Percentiles rank a stretch among this genome's conserved stretches.
phyloP scores from a whole-genome alignment of 2,329 filamentous ascomycete genomes.

The Mariannaea elegans region DNA sequence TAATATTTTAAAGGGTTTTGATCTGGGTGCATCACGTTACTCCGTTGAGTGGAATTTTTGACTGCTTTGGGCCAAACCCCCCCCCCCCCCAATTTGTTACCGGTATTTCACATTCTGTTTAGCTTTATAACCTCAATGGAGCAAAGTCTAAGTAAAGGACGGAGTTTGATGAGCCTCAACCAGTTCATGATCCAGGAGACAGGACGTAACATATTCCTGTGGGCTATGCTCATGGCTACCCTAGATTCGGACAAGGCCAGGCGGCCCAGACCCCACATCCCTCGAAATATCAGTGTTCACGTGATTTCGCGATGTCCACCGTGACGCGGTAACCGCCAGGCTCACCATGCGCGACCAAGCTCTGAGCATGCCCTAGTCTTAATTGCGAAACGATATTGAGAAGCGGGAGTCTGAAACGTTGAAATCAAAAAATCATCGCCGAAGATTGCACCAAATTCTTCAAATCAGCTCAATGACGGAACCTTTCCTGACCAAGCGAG shows the following conservation, averaged over 20 bases:
- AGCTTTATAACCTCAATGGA: no score
- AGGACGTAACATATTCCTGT: no score
- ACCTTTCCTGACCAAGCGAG: conserved; percentile 8
- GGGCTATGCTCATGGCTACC: neutral
- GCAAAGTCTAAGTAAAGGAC: no score
- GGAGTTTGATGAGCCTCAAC: no score
- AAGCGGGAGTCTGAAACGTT: neutral
- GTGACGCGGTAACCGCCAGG: neutral
- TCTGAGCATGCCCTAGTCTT: neutral
- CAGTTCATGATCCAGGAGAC: no score
- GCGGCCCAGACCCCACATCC: neutral
- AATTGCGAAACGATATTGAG: neutral
- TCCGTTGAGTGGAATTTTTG: no score
- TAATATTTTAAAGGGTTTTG: no score
- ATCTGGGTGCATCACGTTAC: no score
- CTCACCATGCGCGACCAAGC: neutral
- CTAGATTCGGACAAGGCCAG: neutral
- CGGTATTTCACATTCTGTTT: no score
- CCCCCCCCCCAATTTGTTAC: no score
- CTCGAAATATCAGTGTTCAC: neutral
- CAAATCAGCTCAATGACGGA: conserved; percentile 24
- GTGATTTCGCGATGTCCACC: conserved; percentile 1
- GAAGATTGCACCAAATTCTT: neutral
- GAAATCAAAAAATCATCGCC: neutral
- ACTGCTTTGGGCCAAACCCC: no score